Evolutionary conservation across 176 grass and related monocot genomes (phyloP).

Genomic region (Musa schizocarpa): DNA sequence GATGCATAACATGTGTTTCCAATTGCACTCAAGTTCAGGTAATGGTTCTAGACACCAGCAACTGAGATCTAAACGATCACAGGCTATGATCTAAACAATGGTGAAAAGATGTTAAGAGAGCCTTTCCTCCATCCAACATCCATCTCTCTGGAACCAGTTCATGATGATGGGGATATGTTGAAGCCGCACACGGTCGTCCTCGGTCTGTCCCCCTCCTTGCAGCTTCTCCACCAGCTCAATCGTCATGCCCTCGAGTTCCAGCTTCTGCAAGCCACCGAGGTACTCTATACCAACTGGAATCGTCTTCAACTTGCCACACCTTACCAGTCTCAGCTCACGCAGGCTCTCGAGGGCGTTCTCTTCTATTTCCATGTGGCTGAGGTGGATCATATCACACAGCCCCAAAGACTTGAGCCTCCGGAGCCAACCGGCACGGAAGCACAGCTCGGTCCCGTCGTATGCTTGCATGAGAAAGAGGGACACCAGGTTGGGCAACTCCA

Average conservation of each 20-base stretch:
- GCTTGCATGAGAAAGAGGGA: slow-evolving; percentile 27
- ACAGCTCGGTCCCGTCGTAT: slow-evolving; percentile 17
- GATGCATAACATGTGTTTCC: too few species aligned
- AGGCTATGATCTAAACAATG: too few species aligned
- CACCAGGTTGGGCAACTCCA: slow-evolving; percentile 22
- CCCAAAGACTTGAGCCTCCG: slow-evolving; percentile 19
- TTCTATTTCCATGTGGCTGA: slow-evolving; percentile 27
- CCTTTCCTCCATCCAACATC: background rate
- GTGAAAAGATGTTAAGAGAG: background rate
- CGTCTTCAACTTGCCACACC: slow-evolving; percentile 20
- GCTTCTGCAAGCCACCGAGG: slow-evolving; percentile 24
- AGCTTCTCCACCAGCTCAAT: slow-evolving; percentile 21
- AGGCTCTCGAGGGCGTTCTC: slow-evolving; percentile 20
- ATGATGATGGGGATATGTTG: slow-evolving; percentile 25
- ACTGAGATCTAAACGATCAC: too few species aligned
- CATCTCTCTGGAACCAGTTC: slow-evolving; percentile 8
- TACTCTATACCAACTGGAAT: slow-evolving; percentile 31
- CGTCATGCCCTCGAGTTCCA: slow-evolving; percentile 28
- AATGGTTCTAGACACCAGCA: too few species aligned
- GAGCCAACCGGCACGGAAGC: slow-evolving; percentile 15
- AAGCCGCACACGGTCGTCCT: slow-evolving; percentile 5
- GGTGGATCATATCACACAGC: slow-evolving; percentile 14
- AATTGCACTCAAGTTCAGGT: too few species aligned
- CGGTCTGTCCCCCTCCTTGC: background rate
- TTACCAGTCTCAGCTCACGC: slow-evolving; percentile 2